Conservation (phyloP, 1,139 yeast species). For the Sugiyamaella japonica region DNA sequence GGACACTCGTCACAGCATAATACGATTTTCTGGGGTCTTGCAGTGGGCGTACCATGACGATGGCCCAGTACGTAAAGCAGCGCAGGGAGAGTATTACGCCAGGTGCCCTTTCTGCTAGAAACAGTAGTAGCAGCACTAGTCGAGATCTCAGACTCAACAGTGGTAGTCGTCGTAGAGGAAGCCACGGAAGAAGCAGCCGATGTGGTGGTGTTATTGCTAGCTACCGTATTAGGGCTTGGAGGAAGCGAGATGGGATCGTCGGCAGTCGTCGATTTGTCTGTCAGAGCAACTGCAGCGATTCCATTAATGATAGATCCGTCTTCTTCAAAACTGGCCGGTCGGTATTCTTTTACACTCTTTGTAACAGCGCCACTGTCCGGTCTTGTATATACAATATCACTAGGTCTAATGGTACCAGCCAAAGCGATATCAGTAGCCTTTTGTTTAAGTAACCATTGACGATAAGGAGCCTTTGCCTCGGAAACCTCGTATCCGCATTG, state of each 20-base stretch:
- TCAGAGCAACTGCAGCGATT: slow-evolving; percentile 3
- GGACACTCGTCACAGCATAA: slow-evolving; percentile 58
- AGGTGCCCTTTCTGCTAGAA: slow-evolving; percentile 10
- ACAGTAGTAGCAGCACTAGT: background rate
- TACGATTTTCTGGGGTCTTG: slow-evolving; percentile 17
- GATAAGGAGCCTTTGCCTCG: slow-evolving; percentile 46
- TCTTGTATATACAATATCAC: slow-evolving; percentile 18
- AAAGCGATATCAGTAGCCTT: slow-evolving; percentile 38
- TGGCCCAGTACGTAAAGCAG: slow-evolving; percentile 17
- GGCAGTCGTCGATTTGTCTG: background rate
- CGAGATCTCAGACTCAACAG: background rate
- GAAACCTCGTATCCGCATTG: slow-evolving; percentile 48
- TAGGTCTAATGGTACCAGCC: slow-evolving; percentile 27
- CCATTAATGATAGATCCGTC: slow-evolving; percentile 7
- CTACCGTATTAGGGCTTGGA: slow-evolving; percentile 11
- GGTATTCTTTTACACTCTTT: background rate
- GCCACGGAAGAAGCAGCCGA: slow-evolving; percentile 4
- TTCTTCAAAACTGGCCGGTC: background rate
- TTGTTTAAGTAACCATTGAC: slow-evolving; percentile 52
- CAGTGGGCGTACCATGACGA: slow-evolving; percentile 18
- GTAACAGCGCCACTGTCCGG: slow-evolving; percentile 13
- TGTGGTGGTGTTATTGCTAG: slow-evolving; percentile 10
- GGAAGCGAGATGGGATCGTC: slow-evolving; percentile 3
- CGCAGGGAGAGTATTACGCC: slow-evolving; percentile 22
- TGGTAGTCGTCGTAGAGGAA: slow-evolving; percentile 10